A percentile compares a stretch with the other conserved stretches of the same genome.
Evolutionary conservation across 441 rosid species (phyloP).

Genomic region (Manihot esculenta): DNA sequence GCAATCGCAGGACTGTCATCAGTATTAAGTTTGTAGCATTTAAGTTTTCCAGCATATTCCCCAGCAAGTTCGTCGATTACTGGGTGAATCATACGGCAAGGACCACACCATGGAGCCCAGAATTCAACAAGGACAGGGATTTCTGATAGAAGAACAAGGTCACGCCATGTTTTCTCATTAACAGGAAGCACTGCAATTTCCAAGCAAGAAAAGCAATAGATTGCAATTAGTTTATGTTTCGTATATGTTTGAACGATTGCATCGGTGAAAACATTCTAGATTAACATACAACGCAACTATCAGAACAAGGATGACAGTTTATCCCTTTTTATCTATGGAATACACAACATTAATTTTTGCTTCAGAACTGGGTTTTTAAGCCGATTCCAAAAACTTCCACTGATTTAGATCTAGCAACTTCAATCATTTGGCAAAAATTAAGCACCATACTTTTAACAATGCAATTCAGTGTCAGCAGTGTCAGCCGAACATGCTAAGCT

Average conservation of each 20-base stretch:
- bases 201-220: slow-evolving; percentile 15
- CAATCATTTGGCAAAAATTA: neutral
- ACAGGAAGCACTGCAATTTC: slow-evolving; percentile 53
- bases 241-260: neutral
- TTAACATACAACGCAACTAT: no score
- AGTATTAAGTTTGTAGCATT: slow-evolving; percentile 85
- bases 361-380: neutral
- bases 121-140: slow-evolving; percentile 77
- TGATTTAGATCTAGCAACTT: neutral
- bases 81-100: slow-evolving; percentile 93
- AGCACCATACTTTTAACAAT: no score
- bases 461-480: neutral
- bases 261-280: neutral
- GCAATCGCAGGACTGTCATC: slow-evolving; percentile 80
- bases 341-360: neutral
- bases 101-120: slow-evolving; percentile 99
- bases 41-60: slow-evolving; percentile 75
- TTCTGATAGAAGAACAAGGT: slow-evolving; percentile 65
- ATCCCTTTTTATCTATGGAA: no score
- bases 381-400: neutral
- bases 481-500: neutral
- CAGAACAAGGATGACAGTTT: no score
- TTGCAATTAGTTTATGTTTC: neutral
- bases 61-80: slow-evolving; percentile 68
- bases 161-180: slow-evolving; percentile 66